Percentiles rank a stretch among this genome's conserved stretches.
These are phyloP conservation scores for Pezicula radicicola DNA, from an alignment of 2,329 filamentous ascomycete genomes.

Conservation along the genomic window DNA sequence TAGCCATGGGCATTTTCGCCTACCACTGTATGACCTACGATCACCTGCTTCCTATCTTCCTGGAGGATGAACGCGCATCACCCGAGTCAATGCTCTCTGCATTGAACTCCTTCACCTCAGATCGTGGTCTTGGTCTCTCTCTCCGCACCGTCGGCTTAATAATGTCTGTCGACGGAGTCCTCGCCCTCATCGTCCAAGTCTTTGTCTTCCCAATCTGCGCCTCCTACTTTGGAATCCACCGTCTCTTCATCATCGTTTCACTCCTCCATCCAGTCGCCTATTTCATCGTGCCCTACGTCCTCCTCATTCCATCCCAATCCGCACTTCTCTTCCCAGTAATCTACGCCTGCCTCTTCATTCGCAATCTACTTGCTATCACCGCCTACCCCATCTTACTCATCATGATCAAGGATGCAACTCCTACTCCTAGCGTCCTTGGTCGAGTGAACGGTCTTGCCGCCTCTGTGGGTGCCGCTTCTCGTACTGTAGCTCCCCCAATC, in stretches of 20 bases:
- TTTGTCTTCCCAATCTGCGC: slow-evolving; percentile 60
- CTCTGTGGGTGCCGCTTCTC: slow-evolving; percentile 61
- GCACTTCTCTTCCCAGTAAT: slow-evolving; percentile 51
- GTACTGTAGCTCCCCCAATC: slow-evolving; percentile 65
- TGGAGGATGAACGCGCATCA: slow-evolving; percentile 68
- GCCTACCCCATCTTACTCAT: slow-evolving; percentile 65
- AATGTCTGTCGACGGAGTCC: slow-evolving; percentile 55
- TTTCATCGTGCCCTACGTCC: slow-evolving; percentile 54
- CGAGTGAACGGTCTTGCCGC: slow-evolving; percentile 66
- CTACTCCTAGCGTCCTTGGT: slow-evolving; percentile 52
- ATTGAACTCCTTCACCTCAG: slow-evolving; percentile 48
- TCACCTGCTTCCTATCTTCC: slow-evolving; percentile 86
- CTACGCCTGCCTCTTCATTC: slow-evolving; percentile 43
- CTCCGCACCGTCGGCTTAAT: slow-evolving; percentile 60
- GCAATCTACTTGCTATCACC: slow-evolving; percentile 60
- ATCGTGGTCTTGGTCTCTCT: slow-evolving; percentile 61
- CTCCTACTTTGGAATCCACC: slow-evolving; percentile 54
- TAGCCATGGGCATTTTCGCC: slow-evolving; percentile 86
- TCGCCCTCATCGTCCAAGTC: slow-evolving; percentile 57
- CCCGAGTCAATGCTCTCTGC: slow-evolving; percentile 8
- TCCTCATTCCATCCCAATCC: slow-evolving; percentile 46
- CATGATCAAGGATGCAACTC: slow-evolving; percentile 64
- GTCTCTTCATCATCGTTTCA: slow-evolving; percentile 52
- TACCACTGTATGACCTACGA: slow-evolving; percentile 97
- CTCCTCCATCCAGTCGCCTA: slow-evolving; percentile 61